A percentile compares a stretch with the other conserved stretches of the same genome.
Conservation (phyloP, 2,329 filamentous ascomycete species). For the Alternaria longipes region DNA sequence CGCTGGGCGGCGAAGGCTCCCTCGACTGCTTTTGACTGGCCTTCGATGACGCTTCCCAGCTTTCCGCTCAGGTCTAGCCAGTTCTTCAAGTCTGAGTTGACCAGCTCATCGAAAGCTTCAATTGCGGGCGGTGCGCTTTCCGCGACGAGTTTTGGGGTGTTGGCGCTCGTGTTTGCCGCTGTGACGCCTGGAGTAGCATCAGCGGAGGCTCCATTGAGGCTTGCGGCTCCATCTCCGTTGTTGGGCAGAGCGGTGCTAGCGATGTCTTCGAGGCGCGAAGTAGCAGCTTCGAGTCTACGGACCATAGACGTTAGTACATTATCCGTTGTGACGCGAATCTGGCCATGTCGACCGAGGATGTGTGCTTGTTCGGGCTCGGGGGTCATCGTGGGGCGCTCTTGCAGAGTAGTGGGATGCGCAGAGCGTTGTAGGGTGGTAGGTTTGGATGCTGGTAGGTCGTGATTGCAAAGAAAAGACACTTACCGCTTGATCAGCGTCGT, state of each 20-base stretch:
- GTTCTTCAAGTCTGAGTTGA: conserved; percentile 75
- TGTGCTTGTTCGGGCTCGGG: conserved; percentile 19
- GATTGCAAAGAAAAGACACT: conserved; percentile 42
- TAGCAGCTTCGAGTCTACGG: conserved; percentile 91
- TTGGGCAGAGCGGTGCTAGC: conserved; percentile 71
- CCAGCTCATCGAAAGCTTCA: conserved; percentile 84
- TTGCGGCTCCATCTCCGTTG: conserved; percentile 22
- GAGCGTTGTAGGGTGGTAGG: conserved; percentile 3
- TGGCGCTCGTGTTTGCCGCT: conserved; percentile 43
- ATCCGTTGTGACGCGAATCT: conserved; percentile 35
- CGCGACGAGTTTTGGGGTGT: conserved; percentile 46
- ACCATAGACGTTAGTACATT: conserved; percentile 60
- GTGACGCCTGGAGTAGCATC: conserved; percentile 44
- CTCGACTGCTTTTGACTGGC: conserved; percentile 72
- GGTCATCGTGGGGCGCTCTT: conserved; percentile 13
- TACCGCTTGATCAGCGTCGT: conserved; percentile 99
- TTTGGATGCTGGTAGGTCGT: neutral
- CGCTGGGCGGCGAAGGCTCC: conserved; percentile 84
- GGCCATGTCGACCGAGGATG: conserved; percentile 27
- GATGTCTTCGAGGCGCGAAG: conserved; percentile 94
- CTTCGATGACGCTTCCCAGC: conserved; percentile 78
- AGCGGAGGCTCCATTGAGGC: conserved; percentile 38
- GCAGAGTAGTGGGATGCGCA: conserved; percentile 2
- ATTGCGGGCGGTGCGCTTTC: conserved; percentile 68
- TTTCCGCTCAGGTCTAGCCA: conserved; percentile 82